Evolutionary conservation across 192 early-diverging fungal genomes (phyloP), one percentile per base, ranked within the genome.

Genomic region (Kickxella alabastrina): DNA sequence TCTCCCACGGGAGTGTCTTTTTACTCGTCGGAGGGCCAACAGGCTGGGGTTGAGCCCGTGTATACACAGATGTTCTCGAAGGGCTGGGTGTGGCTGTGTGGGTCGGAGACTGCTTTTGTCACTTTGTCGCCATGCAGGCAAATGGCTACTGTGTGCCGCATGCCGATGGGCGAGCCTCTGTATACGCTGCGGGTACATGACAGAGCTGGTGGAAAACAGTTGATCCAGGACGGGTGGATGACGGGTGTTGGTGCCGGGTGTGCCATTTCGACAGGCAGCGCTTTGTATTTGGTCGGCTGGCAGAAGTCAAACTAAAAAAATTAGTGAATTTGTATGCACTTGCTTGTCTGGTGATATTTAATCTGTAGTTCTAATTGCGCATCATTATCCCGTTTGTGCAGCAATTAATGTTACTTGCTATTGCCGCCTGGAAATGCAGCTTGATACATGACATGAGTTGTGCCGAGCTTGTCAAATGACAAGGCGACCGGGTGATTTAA

Each of bases 81-180:
- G 6, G 62, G 57, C 43, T 72, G 68, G 68, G 68, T 61, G 22
- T 72, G 68, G 68, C 57, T 72, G 4, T 72, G 68, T 19, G 68
- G 57, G 14, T 59, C 68, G n/a, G 15, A 10, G 13, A 10, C 17
- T 6, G 62, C 41, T 4, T 72, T 37, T 29, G 62, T 47, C 0
- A 36, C 63, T 19, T 48, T 73, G 32, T 65, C 69, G 14, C 53
- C 69, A 0, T 61, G 57, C 24, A 52, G 69, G 19, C 57, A 23
- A 2, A 48, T 44, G 23, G 69, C 62, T 0, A 56, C 54, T 0
- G 40, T 73, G 13, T 73, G 69, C 27, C 38, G 53, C 10, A 65
- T 73, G 69, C 69, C 69, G 0, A 13, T 23, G 13, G 58, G 62
- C n/a, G 32, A 54, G 38, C 57, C 49, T 3, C 10, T 70, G 17